Evolutionary conservation across 768 basidiomycete genomes (phyloP), one percentile per base, ranked within the genome.

Genomic region (Gelatoporia subvermispora): DNA sequence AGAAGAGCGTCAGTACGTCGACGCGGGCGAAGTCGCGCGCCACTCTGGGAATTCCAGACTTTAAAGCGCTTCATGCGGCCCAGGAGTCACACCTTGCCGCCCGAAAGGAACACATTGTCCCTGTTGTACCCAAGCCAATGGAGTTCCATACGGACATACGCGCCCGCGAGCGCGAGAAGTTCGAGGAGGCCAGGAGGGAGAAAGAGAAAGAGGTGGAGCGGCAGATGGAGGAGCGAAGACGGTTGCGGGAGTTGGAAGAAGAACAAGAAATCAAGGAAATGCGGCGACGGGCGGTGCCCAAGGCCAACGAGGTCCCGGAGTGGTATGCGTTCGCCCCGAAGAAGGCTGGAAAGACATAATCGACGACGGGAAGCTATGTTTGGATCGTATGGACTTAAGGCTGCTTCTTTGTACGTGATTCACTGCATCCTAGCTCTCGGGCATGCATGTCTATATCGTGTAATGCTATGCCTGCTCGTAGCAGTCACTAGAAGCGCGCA

Each of bases 321-420:
- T 89, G 87, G 87, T 89, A 89, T 58, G 80, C 76, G 55, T 75
- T 76, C 37, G 79, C 76, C 62, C 84, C 84, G 56, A 86, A 75
- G 75, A 78, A 70, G 61, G 66, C 65, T 63, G 59, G 63, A 28
- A 52, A 66, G 45, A 38, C 54, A 46, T 47, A 22, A 34, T 47
- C 48, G 48, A 31, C 28, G 28, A 31, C 13, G 5, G 7, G 28
- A 31, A 7, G 28, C 28, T 13, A 31, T 7, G 13, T 31, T 7
- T 31, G 28, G 28, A 31, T 31, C n/a, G 49, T 51, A 53, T 53
- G 18, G 7, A 31, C 28, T 31, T 31, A 35, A 49, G 42, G 52
- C 38, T 51, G 47, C 49, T 38, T 21, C 36, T 42, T 5, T 42
- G 41, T 42, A 42, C 41, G 41, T 42, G 15, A 42, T 42, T 38